Conservation (phyloP, 768 basidiomycete genomes). For the Tubosaeta sp. region DNA sequence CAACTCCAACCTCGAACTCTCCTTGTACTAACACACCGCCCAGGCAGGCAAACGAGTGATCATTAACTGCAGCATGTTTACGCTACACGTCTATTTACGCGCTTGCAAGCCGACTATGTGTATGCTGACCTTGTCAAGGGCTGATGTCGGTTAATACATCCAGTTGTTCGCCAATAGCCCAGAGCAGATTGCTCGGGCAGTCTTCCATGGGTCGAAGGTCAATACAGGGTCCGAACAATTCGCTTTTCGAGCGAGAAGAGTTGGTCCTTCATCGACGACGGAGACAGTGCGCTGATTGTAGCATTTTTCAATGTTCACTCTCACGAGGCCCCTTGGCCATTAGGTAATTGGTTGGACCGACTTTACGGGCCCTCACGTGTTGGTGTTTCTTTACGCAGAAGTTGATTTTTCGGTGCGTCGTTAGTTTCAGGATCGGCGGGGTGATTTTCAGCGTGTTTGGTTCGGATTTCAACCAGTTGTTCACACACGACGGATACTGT, state of each 20-base stretch:
- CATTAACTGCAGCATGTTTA: too few relatives aligned
- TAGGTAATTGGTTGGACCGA: neutral
- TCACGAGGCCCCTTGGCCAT: neutral
- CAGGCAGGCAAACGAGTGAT: too few relatives aligned
- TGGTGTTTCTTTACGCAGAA: too few relatives aligned
- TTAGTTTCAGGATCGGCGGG: neutral
- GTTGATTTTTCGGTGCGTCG: too few relatives aligned
- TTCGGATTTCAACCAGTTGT: neutral
- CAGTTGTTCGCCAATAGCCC: neutral
- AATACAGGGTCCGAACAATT: neutral
- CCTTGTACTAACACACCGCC: too few relatives aligned
- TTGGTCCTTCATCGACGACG: neutral
- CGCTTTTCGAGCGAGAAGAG: neutral
- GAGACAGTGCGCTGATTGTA: neutral
- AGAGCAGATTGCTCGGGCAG: neutral
- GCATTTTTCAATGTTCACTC: neutral
- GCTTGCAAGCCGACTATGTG: too few relatives aligned
- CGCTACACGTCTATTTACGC: too few relatives aligned
- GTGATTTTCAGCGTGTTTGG: neutral
- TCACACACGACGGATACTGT: neutral
- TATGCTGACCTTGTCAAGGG: too few relatives aligned
- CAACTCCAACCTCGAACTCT: too few relatives aligned
- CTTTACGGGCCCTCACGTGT: too few relatives aligned
- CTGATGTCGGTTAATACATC: too few relatives aligned
- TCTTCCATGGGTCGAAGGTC: neutral